A percentile compares a stretch with the other conserved stretches of the same genome.
Conservation (phyloP, 306 rosid genomes). For the Trichosanthes cucumerina region DNA sequence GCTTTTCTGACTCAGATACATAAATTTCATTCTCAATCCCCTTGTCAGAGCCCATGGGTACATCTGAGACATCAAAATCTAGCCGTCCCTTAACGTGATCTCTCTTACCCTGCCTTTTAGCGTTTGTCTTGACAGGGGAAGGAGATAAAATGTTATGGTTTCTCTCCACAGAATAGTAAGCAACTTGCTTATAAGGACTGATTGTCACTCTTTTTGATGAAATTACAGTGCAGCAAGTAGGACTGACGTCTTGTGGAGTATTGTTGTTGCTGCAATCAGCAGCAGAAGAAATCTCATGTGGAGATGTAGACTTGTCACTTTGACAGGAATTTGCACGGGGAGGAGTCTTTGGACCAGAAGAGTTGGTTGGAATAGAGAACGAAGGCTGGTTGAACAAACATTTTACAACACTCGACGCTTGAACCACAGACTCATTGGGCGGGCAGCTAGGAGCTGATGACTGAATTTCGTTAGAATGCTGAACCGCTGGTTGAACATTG, state of each 20-base stretch:
- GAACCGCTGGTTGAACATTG: slow-evolving; percentile 24
- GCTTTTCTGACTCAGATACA: slow-evolving; percentile 43
- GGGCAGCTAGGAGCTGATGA: slow-evolving; percentile 22
- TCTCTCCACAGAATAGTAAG: slow-evolving; percentile 43
- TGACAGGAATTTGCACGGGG: slow-evolving; percentile 38
- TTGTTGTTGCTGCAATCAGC: slow-evolving; percentile 27
- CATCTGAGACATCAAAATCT: slow-evolving; percentile 51
- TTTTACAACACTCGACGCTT: slow-evolving; percentile 57
- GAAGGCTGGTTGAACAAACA: slow-evolving; percentile 60
- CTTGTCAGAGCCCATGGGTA: slow-evolving; percentile 20
- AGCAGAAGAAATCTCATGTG: slow-evolving; percentile 32
- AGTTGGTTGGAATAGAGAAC: slow-evolving; percentile 23
- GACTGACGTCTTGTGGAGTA: slow-evolving; percentile 27
- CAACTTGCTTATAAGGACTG: slow-evolving; percentile 54
- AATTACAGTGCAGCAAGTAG: slow-evolving; percentile 53
- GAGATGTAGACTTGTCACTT: slow-evolving; percentile 38
- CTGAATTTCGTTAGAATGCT: slow-evolving; percentile 23
- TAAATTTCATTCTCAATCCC: slow-evolving; percentile 25
- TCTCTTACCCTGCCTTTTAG: slow-evolving; percentile 38
- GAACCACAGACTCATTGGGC: slow-evolving; percentile 24
- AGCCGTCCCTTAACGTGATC: slow-evolving; percentile 67
- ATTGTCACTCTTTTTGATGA: slow-evolving; percentile 73
- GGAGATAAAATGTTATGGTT: slow-evolving; percentile 51
- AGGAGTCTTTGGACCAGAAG: slow-evolving; percentile 54
- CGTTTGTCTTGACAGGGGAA: slow-evolving; percentile 35